Conservation (phyloP, 2,329 filamentous ascomycete species). For the Colletotrichum sp. region DNA sequence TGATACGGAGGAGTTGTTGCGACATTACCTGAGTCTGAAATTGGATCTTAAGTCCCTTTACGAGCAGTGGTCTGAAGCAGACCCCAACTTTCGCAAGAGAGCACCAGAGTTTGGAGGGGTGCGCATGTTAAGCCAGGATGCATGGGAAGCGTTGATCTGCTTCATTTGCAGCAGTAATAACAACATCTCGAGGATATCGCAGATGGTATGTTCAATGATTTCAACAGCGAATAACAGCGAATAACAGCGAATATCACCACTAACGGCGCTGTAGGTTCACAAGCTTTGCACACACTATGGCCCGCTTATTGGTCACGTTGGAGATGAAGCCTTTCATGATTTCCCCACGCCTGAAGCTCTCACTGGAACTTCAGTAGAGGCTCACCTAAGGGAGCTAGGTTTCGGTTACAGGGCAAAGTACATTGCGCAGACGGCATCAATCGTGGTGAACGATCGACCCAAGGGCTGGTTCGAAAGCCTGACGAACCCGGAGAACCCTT, state of each 20-base stretch:
- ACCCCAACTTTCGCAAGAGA: constrained; percentile 87
- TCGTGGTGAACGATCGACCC: constrained; percentile 71
- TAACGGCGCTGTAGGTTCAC: constrained; percentile 59
- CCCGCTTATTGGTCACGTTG: constrained; percentile 72
- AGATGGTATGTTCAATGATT: constrained; percentile 70
- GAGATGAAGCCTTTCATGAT: constrained; percentile 78
- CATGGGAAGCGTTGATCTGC: constrained; percentile 91
- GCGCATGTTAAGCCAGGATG: constrained; percentile 90
- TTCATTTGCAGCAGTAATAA: constrained; percentile 99
- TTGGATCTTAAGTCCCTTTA: constrained; percentile 81
- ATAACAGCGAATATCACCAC: neutral
- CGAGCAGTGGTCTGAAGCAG: constrained; percentile 82
- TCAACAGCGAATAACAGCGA: neutral
- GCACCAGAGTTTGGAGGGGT: constrained; percentile 89
- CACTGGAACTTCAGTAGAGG: constrained; percentile 76
- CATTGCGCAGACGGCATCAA: constrained; percentile 82
- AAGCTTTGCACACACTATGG: constrained; percentile 91
- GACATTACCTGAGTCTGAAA: constrained; percentile 85
- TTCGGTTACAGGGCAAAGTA: constrained; percentile 97
- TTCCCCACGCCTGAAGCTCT: constrained; percentile 81
- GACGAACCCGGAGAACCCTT: constrained; percentile 76
- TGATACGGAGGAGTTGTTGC: constrained; percentile 75
- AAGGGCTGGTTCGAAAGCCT: constrained; percentile 78
- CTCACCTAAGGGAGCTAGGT: constrained; percentile 78
- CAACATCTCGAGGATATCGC: constrained; percentile 92